phyloP scores from a whole-genome alignment of 2,329 filamentous ascomycete genomes.

The Cercospora canescens region DNA sequence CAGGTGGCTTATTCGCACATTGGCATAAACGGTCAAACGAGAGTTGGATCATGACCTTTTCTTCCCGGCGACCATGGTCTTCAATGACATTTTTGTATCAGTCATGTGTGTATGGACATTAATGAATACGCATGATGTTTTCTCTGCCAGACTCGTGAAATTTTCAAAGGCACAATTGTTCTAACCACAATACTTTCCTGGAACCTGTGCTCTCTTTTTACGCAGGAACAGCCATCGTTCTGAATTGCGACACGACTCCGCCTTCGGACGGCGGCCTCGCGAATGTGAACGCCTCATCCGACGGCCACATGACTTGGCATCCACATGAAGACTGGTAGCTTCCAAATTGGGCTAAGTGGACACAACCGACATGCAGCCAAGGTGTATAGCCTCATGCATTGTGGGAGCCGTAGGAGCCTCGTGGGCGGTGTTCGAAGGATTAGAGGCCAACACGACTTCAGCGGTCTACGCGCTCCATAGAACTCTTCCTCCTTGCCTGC shows the following conservation, averaged over 20 bases:
- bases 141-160: too few species aligned
- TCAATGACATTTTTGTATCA: too few species aligned
- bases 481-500: neutral
- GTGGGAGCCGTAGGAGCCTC: neutral
- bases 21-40: too few species aligned
- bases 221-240: neutral
- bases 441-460: neutral
- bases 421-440: neutral
- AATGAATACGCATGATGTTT: too few species aligned
- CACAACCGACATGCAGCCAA: conserved; percentile 2
- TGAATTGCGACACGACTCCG: neutral
- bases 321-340: neutral
- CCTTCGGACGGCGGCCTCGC: neutral
- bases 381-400: neutral
- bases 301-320: neutral
- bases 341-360: neutral
- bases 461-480: neutral
- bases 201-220: neutral
- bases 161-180: too few species aligned
- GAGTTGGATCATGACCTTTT: too few species aligned
- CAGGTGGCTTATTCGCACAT: too few species aligned
- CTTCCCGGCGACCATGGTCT: too few species aligned
- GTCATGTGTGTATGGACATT: too few species aligned
- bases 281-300: neutral
- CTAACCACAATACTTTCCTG: too few species aligned